A percentile compares a stretch with the other conserved stretches of the same genome.
Evolutionary conservation across 176 grass and related monocot genomes (phyloP).

Genomic region (Bothriochloa decipiens): DNA sequence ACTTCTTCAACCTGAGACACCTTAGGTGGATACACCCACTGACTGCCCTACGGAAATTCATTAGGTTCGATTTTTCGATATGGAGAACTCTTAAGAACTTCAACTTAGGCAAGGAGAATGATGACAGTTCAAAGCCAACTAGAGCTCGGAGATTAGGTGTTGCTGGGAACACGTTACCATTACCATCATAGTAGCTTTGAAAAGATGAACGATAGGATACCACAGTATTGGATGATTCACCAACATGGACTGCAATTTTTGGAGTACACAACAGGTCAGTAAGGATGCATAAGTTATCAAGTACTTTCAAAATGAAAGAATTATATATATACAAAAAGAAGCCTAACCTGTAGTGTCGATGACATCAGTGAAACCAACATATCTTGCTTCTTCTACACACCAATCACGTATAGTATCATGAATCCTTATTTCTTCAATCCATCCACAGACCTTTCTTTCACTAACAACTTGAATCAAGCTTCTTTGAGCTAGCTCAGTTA

Average conservation of each 20-base stretch:
- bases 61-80: conserved; percentile 21
- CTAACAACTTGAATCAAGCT: conserved; percentile 47
- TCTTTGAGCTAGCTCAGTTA: conserved; percentile 37
- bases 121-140: conserved; percentile 28
- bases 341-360: background rate
- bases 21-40: conserved; percentile 42
- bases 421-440: background rate
- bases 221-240: background rate
- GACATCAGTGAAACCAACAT: conserved; percentile 25
- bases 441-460: background rate
- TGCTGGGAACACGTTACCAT: background rate
- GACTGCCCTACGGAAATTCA: conserved; percentile 26
- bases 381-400: conserved; percentile 42
- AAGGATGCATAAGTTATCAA: background rate
- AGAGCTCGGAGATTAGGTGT: conserved; percentile 24
- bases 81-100: conserved; percentile 49
- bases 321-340: background rate
- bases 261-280: background rate
- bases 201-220: conserved; percentile 21
- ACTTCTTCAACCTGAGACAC: conserved; percentile 28
- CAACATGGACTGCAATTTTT: background rate
- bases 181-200: background rate
- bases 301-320: background rate
- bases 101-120: conserved; percentile 1
- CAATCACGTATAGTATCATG: conserved; percentile 52